These are phyloP conservation scores for Massarina eburnea DNA, from an alignment of 2,329 filamentous ascomycete species.

Conservation along the genomic window DNA sequence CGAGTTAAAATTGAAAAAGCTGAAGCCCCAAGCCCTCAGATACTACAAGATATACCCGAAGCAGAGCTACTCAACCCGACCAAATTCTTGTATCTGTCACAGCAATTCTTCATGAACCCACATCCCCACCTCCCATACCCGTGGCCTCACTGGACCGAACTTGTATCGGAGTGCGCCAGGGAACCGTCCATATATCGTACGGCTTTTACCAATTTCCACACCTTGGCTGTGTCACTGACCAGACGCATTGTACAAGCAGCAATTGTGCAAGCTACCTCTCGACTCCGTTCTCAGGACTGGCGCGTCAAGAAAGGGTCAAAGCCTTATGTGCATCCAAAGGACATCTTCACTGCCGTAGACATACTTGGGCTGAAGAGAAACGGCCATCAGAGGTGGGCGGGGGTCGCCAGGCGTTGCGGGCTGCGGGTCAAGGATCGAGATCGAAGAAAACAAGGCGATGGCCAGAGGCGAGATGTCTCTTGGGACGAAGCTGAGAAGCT, in stretches of 20 bases:
- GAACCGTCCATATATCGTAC: conserved; percentile 73
- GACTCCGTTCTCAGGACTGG: conserved; percentile 57
- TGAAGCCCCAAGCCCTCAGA: conserved; percentile 5
- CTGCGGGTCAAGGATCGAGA: conserved; percentile 48
- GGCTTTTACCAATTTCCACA: conserved; percentile 74
- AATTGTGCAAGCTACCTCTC: conserved; percentile 70
- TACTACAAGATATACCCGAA: conserved; percentile 37
- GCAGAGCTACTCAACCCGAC: conserved; percentile 32
- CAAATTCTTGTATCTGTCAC: conserved; percentile 34
- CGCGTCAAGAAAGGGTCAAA: conserved; percentile 29
- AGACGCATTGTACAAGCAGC: conserved; percentile 69
- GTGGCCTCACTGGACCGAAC: conserved; percentile 37
- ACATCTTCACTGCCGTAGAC: conserved; percentile 58
- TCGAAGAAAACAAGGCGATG: background rate
- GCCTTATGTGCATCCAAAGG: conserved; percentile 46
- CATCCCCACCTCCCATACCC: conserved; percentile 27
- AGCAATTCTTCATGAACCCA: conserved; percentile 41
- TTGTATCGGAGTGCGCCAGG: conserved; percentile 22
- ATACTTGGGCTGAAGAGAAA: conserved; percentile 55
- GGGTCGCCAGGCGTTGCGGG: conserved; percentile 54
- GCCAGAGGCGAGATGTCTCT: conserved; percentile 27
- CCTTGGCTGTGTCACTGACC: conserved; percentile 67
- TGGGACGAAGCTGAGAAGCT: conserved; percentile 45
- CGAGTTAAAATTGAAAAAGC: conserved; percentile 1
- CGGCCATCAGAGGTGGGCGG: conserved; percentile 54